Evolutionary conservation across 1,284 basidiomycete genomes (phyloP), one percentile per base, ranked within the genome.

Genomic region (Naganishia cerealis): DNA sequence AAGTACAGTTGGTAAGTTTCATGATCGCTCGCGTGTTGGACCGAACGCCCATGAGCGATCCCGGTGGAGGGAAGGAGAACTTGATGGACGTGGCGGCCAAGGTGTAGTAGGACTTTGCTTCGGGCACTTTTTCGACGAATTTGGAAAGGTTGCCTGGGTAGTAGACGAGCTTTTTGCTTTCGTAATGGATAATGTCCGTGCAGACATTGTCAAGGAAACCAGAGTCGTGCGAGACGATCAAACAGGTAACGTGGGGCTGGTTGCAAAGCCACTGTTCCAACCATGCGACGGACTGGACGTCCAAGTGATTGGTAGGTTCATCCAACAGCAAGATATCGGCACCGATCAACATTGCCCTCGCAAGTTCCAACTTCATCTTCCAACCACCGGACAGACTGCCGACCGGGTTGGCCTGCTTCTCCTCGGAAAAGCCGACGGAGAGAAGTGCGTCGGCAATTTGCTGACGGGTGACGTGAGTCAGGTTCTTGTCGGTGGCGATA

Each of bases 201-300:
- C 94, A 97, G 70, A 98, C 87, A 80, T 92, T 90, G 84, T 99
- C 95, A 74, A 99, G 84, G 85, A 99, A 99, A 57, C 92, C 90
- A 74, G 94, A 96, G 84, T 99, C 95, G 85, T 99, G 95, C 83
- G 93, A 96, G 80, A 99, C 86, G 76, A 97, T 94, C 74, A 99
- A 84, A 80, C 92, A 94, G 65, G 95, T 99, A 72, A 95, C 86
- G 72, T 90, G 86, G 71, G 84, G 88, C 76, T 94, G 89, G 24
- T 87, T 84, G 71, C 86, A 86, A 57, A 97, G 86, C 83, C 94
- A 99, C 73, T 91, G 83, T 81, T 98, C 92, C 43, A 99, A 84
- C 96, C 95, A 99, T 72, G 87, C 84, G 65, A 99, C 94, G 67
- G 94, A 97, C 68, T 85, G 84, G 62, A 90, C 89, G 80, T 98